Evolutionary conservation across 1,139 yeast genomes (phyloP), one percentile per base, ranked within the genome.

Genomic region (Yamadazyma conglobata): DNA sequence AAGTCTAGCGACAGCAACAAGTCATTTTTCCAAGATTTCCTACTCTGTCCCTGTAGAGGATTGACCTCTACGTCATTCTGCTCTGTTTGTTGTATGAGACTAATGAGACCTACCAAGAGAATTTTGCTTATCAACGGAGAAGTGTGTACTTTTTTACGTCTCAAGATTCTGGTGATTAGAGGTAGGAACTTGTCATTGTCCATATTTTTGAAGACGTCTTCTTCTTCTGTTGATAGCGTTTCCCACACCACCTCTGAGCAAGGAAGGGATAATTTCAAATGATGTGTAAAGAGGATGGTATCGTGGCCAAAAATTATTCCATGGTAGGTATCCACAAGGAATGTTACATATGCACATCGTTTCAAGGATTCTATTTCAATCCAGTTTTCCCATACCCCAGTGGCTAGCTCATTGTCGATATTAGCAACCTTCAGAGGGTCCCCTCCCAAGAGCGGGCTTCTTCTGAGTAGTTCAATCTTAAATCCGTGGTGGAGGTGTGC

Each of bases 401-500:
- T 33, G 2, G 40, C 26, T 12, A 19, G 10, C 15, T 34, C 30
- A 5, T 31, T 32, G 10, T 43, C 43, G n/a, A 35, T 42, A 13
- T 27, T 31, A 22, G 30, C 38, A 10, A 33, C 34, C 14, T 39
- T 50, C 28, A 57, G 39, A 0, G 82, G 81, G 40, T 75, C 77
- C 1, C 82, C 82, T 8, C 82, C 83, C 19, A 81, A 50, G 2
- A 79, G 70, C 0, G 89, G 82, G n/a, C 80, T 75, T 44, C 89
- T 63, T 38, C 88, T 58, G 24, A 83, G 54, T 21, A 83, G 52
- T 51, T 82, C 89, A 19, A 80, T 72, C 3, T 83, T 77, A 1
- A 84, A 72, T 4, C 85, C 88, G 49, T 80, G 88, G 44, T 82
- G 86, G 6, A 82, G 59, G 45, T 75, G 79, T 0, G 84, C 81